Conservation (phyloP, 768 basidiomycete species). For the Pisolithus marmoratus region DNA sequence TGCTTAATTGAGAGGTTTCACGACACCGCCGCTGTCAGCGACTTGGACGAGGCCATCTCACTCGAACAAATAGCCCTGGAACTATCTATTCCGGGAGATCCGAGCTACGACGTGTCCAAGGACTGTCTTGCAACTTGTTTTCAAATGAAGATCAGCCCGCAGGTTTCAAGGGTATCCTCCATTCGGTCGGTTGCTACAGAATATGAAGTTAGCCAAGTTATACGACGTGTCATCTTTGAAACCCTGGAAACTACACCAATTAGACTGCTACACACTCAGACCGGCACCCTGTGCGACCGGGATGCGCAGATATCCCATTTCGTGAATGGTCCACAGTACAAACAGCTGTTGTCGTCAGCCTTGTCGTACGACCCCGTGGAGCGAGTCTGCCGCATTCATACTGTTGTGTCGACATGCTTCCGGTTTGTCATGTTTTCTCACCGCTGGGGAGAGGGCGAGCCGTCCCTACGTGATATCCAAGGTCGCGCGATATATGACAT, state of each 20-base stretch:
- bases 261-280: not conserved
- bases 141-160: not conserved
- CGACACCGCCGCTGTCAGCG: not conserved
- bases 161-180: not conserved
- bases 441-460: conserved; percentile 1
- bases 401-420: not conserved
- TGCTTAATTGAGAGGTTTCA: not conserved
- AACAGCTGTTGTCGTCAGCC: not conserved
- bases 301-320: not conserved
- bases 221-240: not conserved
- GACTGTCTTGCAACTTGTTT: not conserved
- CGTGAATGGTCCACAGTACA: not conserved
- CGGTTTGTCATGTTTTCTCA: conserved; percentile 3
- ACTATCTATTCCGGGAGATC: not conserved
- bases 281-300: not conserved
- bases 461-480: not conserved
- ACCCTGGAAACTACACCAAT: not conserved
- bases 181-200: no score
- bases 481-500: not conserved
- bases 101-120: not conserved
- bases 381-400: not conserved
- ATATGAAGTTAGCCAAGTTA: not conserved
- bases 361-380: not conserved
- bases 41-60: not conserved
- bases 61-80: not conserved